phyloP scores from a whole-genome alignment of 306 rosid genomes.

The Acacia melanoxylon region DNA sequence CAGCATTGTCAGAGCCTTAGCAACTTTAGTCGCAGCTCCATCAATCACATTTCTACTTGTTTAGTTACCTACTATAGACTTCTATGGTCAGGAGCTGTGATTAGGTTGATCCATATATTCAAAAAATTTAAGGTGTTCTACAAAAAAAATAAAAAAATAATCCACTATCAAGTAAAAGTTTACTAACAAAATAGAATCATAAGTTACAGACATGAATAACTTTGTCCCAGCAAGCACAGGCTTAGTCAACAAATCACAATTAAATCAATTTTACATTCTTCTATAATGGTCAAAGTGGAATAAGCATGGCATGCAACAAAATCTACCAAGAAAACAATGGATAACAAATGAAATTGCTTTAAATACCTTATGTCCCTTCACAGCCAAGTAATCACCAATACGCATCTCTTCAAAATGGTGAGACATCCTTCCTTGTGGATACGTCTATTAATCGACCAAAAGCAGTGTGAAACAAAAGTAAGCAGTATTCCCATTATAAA shows the following conservation, averaged over 20 bases:
- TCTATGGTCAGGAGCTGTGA: neutral
- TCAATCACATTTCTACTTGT: neutral
- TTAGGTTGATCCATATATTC: neutral
- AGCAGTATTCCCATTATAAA: conserved; percentile 1
- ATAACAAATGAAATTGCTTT: neutral
- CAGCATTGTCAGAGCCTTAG: neutral
- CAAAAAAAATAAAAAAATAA: no score
- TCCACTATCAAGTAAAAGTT: neutral
- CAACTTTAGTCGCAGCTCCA: neutral
- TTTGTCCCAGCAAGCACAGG: neutral
- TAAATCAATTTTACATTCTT: neutral
- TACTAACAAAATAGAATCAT: neutral
- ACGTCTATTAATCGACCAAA: conserved; percentile 56
- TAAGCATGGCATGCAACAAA: neutral
- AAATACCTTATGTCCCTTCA: conserved; percentile 88
- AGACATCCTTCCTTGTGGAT: conserved; percentile 98
- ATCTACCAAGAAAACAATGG: neutral
- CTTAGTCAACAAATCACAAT: conserved; percentile 9
- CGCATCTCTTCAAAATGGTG: conserved; percentile 81
- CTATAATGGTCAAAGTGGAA: neutral
- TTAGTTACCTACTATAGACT: neutral
- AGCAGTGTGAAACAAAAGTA: neutral
- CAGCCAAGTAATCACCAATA: conserved; percentile 69
- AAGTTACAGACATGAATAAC: neutral
- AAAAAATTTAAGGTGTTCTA: neutral